Percentiles rank a stretch among this genome's conserved stretches.
Conservation (phyloP, 805 yeast genomes). For the Zygosaccharomyces bisporus region DNA sequence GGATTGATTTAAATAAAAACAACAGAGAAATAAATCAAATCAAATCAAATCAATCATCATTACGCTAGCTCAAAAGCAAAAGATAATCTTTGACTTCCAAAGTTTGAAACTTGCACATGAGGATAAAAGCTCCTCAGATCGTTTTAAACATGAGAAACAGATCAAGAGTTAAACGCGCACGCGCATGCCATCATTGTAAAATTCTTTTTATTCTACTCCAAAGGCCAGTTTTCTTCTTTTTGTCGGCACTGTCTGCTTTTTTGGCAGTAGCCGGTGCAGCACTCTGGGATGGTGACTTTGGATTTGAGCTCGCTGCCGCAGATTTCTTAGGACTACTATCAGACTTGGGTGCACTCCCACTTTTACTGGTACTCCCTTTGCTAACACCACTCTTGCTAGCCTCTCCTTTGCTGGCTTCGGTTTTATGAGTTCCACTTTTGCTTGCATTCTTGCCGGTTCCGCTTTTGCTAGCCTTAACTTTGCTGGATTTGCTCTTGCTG, state of each 20-base stretch:
- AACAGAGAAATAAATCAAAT: background rate
- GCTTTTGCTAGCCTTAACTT: background rate
- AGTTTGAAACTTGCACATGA: background rate
- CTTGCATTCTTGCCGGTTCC: conserved; percentile 23
- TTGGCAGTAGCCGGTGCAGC: conserved; percentile 8
- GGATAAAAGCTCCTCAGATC: background rate
- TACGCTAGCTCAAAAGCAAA: too few species aligned
- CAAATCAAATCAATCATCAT: background rate
- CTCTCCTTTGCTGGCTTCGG: too few species aligned
- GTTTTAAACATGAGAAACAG: too few species aligned
- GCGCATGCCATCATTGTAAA: conserved; percentile 11
- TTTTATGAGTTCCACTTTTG: conserved; percentile 35
- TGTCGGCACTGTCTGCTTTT: conserved; percentile 12
- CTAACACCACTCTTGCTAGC: conserved; percentile 17
- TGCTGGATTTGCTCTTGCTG: background rate
- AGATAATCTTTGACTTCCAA: background rate
- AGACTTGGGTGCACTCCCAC: conserved; percentile 26
- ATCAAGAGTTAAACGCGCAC: too few species aligned
- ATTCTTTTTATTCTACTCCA: conserved; percentile 18
- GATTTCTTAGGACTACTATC: conserved; percentile 8
- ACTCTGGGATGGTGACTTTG: conserved; percentile 8
- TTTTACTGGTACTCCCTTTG: conserved; percentile 18
- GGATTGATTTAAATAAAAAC: background rate
- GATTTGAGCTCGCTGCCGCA: conserved; percentile 6
- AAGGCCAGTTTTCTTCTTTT: conserved; percentile 19